Percentiles rank a stretch among this genome's conserved stretches.
These are phyloP conservation scores for Caulochytrium protostelioides DNA, from an alignment of 371 early-diverging fungal genomes.

Conservation along the genomic window DNA sequence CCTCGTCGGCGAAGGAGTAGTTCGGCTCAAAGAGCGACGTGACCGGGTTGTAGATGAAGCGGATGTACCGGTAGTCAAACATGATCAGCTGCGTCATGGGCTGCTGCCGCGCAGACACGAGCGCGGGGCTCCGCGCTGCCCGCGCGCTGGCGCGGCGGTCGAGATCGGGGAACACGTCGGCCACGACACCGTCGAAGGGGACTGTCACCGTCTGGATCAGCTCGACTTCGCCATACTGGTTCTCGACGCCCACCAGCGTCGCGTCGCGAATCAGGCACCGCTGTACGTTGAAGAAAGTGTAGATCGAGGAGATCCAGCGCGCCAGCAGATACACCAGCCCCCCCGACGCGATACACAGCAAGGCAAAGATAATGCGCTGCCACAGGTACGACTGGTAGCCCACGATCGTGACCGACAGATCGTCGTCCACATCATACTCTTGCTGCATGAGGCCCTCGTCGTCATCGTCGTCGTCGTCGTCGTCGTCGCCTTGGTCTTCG, in stretches of 20 bases:
- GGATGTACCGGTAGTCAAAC: slow-evolving; percentile 59
- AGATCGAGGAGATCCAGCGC: slow-evolving; percentile 63
- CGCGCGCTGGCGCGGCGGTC: neutral
- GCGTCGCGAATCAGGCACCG: slow-evolving; percentile 40
- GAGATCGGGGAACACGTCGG: slow-evolving; percentile 12
- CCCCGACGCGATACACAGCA: slow-evolving; percentile 36
- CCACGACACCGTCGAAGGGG: slow-evolving; percentile 9
- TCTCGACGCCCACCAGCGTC: slow-evolving; percentile 41
- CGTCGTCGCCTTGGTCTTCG: slow-evolving; percentile 5
- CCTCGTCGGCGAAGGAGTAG: slow-evolving; percentile 49
- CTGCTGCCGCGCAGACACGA: no score
- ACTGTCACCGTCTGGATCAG: slow-evolving; percentile 16
- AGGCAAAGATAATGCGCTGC: slow-evolving; percentile 28
- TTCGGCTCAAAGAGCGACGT: slow-evolving; percentile 46
- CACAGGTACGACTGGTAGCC: slow-evolving; percentile 35
- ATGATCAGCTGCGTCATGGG: slow-evolving; percentile 6
- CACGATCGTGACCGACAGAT: slow-evolving; percentile 28
- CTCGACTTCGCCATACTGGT: slow-evolving; percentile 49
- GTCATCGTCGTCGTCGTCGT: slow-evolving; percentile 5
- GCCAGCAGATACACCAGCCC: slow-evolving; percentile 53
- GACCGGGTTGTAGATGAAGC: slow-evolving; percentile 60
- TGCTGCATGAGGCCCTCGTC: slow-evolving; percentile 3
- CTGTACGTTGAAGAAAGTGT: slow-evolving; percentile 38
- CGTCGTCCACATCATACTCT: slow-evolving; percentile 21
- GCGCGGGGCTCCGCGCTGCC: neutral